These are phyloP conservation scores for Choiromyces venosus DNA, from an alignment of 495 filamentous ascomycete species.

Conservation along the genomic window DNA sequence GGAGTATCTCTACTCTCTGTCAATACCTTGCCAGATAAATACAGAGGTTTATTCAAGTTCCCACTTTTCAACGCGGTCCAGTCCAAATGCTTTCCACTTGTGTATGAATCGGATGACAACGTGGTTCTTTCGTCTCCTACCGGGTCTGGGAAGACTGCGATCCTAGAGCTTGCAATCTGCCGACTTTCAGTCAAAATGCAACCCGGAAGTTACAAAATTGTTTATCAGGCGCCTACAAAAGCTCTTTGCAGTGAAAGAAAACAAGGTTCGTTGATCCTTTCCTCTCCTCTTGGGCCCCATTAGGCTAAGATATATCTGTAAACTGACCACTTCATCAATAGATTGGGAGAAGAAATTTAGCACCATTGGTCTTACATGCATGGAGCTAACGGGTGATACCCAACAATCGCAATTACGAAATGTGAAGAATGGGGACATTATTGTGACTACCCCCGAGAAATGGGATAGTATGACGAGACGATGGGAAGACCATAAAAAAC, in stretches of 20 bases:
- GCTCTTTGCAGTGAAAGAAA: constrained; percentile 78
- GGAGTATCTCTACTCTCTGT: constrained; percentile 71
- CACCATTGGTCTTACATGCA: constrained; percentile 66
- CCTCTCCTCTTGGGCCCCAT: neutral
- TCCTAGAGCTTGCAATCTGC: constrained; percentile 90
- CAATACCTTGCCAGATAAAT: constrained; percentile 67
- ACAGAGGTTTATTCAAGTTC: constrained; percentile 71
- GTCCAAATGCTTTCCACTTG: constrained; percentile 71
- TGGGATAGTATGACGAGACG: constrained; percentile 97
- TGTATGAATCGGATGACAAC: constrained; percentile 73
- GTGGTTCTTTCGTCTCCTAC: constrained; percentile 86
- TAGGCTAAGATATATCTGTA: neutral
- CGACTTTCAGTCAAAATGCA: constrained; percentile 58
- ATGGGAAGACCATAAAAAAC: constrained; percentile 81
- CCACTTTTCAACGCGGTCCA: constrained; percentile 86
- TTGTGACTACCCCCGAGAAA: constrained; percentile 95
- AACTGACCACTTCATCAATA: constrained; percentile 42
- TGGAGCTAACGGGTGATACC: constrained; percentile 89
- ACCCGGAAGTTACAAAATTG: constrained; percentile 75
- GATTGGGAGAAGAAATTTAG: constrained; percentile 88
- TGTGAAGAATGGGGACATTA: constrained; percentile 78
- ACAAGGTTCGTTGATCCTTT: constrained; percentile 20
- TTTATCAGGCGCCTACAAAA: constrained; percentile 94
- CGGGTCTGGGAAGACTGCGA: constrained; percentile 86
- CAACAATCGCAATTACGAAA: constrained; percentile 64